Evolutionary conservation across 495 filamentous ascomycete species (phyloP).

Genomic region (Daldinia bambusicola): DNA sequence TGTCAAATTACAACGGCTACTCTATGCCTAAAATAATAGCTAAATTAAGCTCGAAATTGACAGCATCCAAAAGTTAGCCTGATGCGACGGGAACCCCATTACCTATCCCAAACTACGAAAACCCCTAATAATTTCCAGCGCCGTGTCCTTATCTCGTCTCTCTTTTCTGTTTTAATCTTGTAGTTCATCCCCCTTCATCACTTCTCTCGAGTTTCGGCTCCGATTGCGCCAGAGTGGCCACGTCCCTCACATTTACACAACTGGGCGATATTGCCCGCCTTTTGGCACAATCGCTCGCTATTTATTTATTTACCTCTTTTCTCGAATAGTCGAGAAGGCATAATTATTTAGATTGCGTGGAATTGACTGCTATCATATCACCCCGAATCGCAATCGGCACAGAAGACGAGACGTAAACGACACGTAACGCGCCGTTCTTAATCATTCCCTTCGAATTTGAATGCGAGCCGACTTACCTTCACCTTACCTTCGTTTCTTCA

Average conservation of each 20-base stretch:
- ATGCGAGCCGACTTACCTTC: constrained; percentile 11
- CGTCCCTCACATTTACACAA: constrained; percentile 27
- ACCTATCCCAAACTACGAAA: neutral
- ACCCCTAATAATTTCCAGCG: neutral
- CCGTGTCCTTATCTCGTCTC: constrained; percentile 19
- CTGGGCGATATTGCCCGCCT: constrained; percentile 27
- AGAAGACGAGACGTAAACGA: constrained; percentile 21
- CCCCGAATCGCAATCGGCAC: constrained; percentile 13
- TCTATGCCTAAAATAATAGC: constrained; percentile 25
- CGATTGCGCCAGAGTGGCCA: constrained; percentile 35
- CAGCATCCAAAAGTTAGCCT: constrained; percentile 14
- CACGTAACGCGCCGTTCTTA: constrained; percentile 20
- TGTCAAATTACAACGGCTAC: constrained; percentile 33
- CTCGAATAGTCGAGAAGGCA: constrained; percentile 1
- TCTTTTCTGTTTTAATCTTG: constrained; percentile 1
- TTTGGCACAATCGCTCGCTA: constrained; percentile 29
- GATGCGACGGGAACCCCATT: constrained; percentile 27
- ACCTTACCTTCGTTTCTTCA: neutral
- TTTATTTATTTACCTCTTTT: neutral
- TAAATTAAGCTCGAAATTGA: constrained; percentile 14
- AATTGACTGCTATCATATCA: neutral
- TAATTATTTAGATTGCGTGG: constrained; percentile 8
- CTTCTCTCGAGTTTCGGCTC: neutral
- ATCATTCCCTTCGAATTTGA: neutral
- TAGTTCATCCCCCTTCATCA: no score